Base-by-base conservation (phyloP, 2,329 filamentous ascomycete species). In the Aspergillus spinulosporus region DNA sequence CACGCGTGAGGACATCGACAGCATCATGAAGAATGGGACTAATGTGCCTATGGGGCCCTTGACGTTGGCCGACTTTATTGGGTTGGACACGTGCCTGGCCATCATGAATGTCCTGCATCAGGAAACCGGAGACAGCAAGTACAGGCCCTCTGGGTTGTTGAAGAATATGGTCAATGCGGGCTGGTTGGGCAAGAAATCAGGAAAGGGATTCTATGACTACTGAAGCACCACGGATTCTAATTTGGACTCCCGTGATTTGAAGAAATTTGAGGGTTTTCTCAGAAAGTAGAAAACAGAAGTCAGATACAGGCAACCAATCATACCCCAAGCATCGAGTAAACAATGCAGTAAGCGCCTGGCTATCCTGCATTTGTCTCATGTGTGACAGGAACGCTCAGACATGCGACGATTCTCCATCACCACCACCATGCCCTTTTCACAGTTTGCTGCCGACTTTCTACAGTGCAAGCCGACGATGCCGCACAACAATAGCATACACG, bases 21-120 rank as follows among this genome's bases (percentile, higher is more conserved):
- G 84, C 62, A 99, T 99, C 67, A 99, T 99, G 94, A 97, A 96
- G 84, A 97, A 97, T 66, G 94, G 94, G 46, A 99, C 94, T 21
- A 96, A 96, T 70, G 94, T 99, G 40, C 94, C 94, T 26, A 99
- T 99, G 94, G 94, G 94, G 0, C 94, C 94, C 7, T 80, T 99
- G 63, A 88, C 92, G 68, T 78, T 99, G 66, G 94, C 94, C 2
- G 94, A 99, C 74, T 99, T 99, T 69, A 97, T 99, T 68, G 94
- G 94, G 5, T 81, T 99, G 44, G 94, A 99, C 72, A 99, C 94
- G 0, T 99, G 94, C 70, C 78, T 97, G 60, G 87, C 93, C 21
- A 99, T 99, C 68, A 99, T 99, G 94, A 92, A 89, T 75, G 94
- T 97, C 3, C 75, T 99, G 68, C 86, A 97, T 71, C 81, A 85